phyloP scores from a whole-genome alignment of 1,139 yeast species.

The Magnusiomyces paraingens region DNA sequence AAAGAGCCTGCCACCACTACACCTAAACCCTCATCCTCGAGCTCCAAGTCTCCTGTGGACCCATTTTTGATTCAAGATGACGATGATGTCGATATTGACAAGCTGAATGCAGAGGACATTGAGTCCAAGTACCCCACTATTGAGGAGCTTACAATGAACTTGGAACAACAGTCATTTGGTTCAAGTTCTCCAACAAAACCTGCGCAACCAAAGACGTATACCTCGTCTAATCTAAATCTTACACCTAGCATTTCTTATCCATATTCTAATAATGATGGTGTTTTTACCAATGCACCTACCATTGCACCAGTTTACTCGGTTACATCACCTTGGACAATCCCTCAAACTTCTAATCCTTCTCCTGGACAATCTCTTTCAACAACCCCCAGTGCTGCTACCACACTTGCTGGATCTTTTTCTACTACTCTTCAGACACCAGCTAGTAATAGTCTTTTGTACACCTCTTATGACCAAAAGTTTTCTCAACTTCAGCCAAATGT shows the following conservation, averaged over 20 bases:
- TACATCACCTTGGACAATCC: neutral
- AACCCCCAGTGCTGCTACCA: neutral
- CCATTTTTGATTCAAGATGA: conserved; percentile 9
- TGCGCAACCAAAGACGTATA: conserved; percentile 7
- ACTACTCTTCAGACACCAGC: conserved; percentile 5
- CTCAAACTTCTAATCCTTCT: conserved; percentile 1
- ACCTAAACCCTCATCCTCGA: conserved; percentile 5
- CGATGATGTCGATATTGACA: conserved; percentile 17
- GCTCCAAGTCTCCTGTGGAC: neutral
- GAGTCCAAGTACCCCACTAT: conserved; percentile 31
- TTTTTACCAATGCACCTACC: neutral
- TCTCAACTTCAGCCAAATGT: neutral
- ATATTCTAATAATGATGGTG: neutral
- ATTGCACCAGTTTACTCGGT: neutral
- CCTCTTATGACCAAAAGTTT: neutral
- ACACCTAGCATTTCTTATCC: neutral
- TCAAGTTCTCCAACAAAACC: conserved; percentile 10
- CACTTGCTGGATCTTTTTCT: conserved; percentile 8
- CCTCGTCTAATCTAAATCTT: neutral
- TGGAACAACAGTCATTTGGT: conserved; percentile 22
- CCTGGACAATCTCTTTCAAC: conserved; percentile 3
- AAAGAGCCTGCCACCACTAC: conserved; percentile 5
- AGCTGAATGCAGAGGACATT: conserved; percentile 17
- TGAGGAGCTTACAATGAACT: conserved; percentile 29
- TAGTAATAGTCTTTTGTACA: conserved; percentile 1